Evolutionary conservation across 164 flowering plant genomes (phyloP).

Genomic region (Magnolia sinica): DNA sequence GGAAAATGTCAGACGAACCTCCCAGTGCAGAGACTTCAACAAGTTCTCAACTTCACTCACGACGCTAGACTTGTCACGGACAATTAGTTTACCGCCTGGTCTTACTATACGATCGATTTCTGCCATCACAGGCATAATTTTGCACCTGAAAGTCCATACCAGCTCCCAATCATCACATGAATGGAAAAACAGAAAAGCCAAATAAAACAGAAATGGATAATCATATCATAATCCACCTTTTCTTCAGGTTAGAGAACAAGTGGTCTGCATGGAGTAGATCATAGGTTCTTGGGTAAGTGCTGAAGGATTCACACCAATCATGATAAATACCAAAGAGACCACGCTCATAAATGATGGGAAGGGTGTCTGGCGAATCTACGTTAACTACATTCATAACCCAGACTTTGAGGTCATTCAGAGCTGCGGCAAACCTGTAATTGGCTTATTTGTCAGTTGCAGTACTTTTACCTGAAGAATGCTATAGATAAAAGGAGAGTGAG

Average conservation of each 20-base stretch:
- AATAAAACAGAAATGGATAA: background rate
- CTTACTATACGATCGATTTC: conserved; percentile 79
- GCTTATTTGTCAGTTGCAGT: conserved; percentile 1
- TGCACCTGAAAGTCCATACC: conserved; percentile 52
- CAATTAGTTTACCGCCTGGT: conserved; percentile 81
- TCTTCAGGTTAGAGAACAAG: conserved; percentile 68
- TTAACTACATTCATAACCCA: conserved; percentile 94
- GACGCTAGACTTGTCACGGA: conserved; percentile 55
- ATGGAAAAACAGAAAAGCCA: background rate
- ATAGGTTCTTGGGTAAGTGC: conserved; percentile 83
- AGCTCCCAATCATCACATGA: background rate
- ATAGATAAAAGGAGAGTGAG: background rate
- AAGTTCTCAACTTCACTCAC: conserved; percentile 63
- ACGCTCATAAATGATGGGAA: conserved; percentile 83
- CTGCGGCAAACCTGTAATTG: conserved; percentile 80
- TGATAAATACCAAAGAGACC: conserved; percentile 95
- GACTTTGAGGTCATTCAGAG: conserved; percentile 60
- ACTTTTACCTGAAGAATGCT: background rate
- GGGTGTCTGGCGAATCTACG: conserved; percentile 76
- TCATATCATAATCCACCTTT: conserved; percentile 35
- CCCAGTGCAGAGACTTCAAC: conserved; percentile 78
- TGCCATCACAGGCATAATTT: conserved; percentile 53
- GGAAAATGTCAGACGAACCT: conserved; percentile 63
- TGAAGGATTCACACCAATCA: conserved; percentile 97
- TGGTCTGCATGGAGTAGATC: conserved; percentile 93